Evolutionary conservation across 1,139 yeast genomes (phyloP).

Genomic region (Meyerozyma smithsonii): DNA sequence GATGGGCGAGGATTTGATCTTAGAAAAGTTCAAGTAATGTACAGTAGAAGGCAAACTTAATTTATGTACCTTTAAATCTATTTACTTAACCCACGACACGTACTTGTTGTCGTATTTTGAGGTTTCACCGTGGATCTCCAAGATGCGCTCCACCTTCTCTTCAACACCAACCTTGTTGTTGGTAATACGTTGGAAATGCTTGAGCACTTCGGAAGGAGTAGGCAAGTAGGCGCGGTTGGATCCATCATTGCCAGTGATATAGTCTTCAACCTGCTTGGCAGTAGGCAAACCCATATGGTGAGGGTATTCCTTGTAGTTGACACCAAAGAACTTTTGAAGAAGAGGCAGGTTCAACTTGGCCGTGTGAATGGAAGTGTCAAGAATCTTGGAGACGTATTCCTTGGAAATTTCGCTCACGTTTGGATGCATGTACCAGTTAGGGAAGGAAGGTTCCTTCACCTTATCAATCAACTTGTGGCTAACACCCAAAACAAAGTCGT

Average conservation of each 20-base stretch:
- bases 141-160: constrained; percentile 49
- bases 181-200: constrained; percentile 50
- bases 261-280: constrained; percentile 52
- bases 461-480: constrained; percentile 64
- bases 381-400: constrained; percentile 18
- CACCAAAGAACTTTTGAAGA: constrained; percentile 42
- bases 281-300: constrained; percentile 77
- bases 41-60: constrained; percentile 2
- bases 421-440: constrained; percentile 43
- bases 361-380: constrained; percentile 22
- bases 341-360: constrained; percentile 32
- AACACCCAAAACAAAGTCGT: constrained; percentile 75
- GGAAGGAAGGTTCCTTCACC: constrained; percentile 46
- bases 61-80: constrained; percentile 2
- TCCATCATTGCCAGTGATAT: constrained; percentile 62
- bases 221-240: constrained; percentile 62
- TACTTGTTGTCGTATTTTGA: constrained; percentile 53
- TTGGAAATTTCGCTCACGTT: constrained; percentile 16
- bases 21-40: constrained; percentile 48
- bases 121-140: constrained; percentile 58
- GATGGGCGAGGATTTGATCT: constrained; percentile 52
- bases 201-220: constrained; percentile 59
- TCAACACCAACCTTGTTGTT: constrained; percentile 60
- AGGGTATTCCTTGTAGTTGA: constrained; percentile 64
- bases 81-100: constrained; percentile 51